phyloP scores from a whole-genome alignment of 176 grass and related monocot genomes.

The Neostapfia colusana region DNA sequence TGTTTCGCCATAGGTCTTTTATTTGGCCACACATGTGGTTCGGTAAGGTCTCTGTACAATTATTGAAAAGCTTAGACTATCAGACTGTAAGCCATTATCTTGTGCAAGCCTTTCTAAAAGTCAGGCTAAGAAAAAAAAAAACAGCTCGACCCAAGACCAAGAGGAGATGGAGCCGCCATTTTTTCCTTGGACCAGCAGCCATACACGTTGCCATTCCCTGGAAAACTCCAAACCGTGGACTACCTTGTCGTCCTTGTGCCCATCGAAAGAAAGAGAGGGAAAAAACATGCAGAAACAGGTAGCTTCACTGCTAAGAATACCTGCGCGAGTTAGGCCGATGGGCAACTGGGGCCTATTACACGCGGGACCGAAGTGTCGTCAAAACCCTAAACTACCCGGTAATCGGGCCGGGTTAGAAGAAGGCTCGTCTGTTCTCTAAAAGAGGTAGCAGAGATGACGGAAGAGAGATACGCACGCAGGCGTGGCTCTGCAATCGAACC shows the following conservation, averaged over 20 bases:
- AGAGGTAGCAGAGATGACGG: not conserved
- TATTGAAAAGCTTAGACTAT: not conserved
- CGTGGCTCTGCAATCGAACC: constrained; percentile 8
- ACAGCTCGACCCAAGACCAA: no score
- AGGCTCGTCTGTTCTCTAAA: not conserved
- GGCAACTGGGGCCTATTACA: not conserved
- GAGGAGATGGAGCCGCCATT: constrained; percentile 25
- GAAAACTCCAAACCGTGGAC: constrained; percentile 38
- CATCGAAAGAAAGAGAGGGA: not conserved
- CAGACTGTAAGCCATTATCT: constrained; percentile 35
- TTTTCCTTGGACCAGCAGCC: not conserved
- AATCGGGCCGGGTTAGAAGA: not conserved
- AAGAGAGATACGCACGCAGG: constrained; percentile 12
- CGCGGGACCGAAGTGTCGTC: constrained; percentile 6
- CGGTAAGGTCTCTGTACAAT: constrained; percentile 4
- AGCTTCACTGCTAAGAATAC: constrained; percentile 57
- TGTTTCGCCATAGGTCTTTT: not conserved
- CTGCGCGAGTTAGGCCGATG: not conserved
- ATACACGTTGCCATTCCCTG: constrained; percentile 33
- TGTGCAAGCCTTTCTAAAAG: constrained; percentile 25
- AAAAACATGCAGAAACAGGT: constrained; percentile 22
- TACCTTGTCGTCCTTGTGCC: not conserved
- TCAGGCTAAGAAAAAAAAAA: not conserved
- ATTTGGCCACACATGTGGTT: not conserved
- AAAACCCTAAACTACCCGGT: not conserved